Percentiles rank a stretch among this genome's conserved stretches.
phyloP scores from a whole-genome alignment of 1,284 basidiomycete genomes.

The Rhodotorula sp. region DNA sequence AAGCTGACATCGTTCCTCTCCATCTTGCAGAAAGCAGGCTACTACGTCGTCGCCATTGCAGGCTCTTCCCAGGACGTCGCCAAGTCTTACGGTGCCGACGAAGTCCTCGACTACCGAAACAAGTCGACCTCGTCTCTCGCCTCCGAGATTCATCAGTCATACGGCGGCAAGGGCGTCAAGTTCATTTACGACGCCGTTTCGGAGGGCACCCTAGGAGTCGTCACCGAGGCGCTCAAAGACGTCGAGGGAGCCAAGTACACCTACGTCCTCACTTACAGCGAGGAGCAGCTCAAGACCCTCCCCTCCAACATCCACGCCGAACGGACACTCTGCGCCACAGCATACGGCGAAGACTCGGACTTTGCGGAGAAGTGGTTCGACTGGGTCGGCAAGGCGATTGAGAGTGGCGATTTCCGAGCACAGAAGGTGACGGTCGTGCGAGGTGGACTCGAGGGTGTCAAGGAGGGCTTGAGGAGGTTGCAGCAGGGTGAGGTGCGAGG shows the following conservation, averaged over 20 bases:
- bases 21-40: slow-evolving; percentile 36
- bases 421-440: slow-evolving; percentile 43
- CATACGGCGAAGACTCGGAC: slow-evolving; percentile 28
- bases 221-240: slow-evolving; percentile 36
- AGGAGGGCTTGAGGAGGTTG: slow-evolving; percentile 44
- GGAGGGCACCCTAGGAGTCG: slow-evolving; percentile 36
- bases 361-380: slow-evolving; percentile 43
- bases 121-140: slow-evolving; percentile 37
- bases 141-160: slow-evolving; percentile 25
- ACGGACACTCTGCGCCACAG: slow-evolving; percentile 28
- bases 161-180: slow-evolving; percentile 26
- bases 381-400: slow-evolving; percentile 39
- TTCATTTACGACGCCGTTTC: slow-evolving; percentile 44
- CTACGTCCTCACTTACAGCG: slow-evolving; percentile 22
- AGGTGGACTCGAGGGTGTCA: slow-evolving; percentile 45
- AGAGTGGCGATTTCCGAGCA: slow-evolving; percentile 42
- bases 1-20: too few species aligned
- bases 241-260: slow-evolving; percentile 5
- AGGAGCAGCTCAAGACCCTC: slow-evolving; percentile 1
- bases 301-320: slow-evolving; percentile 23
- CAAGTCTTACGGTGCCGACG: slow-evolving; percentile 43
- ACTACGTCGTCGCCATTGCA: slow-evolving; percentile 47
- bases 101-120: slow-evolving; percentile 45
- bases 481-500: slow-evolving; percentile 44
- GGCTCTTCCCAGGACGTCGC: slow-evolving; percentile 39